These are phyloP conservation scores for Biscogniauxia mediterranea DNA, from an alignment of 2,329 filamentous ascomycete genomes.

Conservation along the genomic window DNA sequence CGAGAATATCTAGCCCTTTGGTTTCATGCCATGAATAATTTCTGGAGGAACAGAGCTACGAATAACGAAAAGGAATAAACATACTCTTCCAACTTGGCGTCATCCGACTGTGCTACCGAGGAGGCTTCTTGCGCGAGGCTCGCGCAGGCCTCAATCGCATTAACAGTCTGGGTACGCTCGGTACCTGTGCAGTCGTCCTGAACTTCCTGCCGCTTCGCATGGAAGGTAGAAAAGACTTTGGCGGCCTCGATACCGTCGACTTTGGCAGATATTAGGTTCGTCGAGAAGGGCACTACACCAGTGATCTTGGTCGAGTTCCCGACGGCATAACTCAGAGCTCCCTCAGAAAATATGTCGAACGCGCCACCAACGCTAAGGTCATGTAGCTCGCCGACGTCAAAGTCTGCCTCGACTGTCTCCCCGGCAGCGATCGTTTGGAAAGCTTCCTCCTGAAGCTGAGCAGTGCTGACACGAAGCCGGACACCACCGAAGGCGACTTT, in stretches of 20 bases:
- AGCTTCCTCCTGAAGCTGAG: slow-evolving; percentile 7
- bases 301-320: background rate
- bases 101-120: background rate
- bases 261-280: background rate
- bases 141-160: background rate
- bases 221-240: background rate
- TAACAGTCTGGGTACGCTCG: background rate
- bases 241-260: slow-evolving; percentile 2
- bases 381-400: slow-evolving; percentile 11
- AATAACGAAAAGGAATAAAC: background rate
- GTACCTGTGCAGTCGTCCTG: slow-evolving; percentile 6
- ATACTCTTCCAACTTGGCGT: slow-evolving; percentile 46
- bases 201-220: slow-evolving; percentile 1
- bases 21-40: background rate
- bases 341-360: slow-evolving; percentile 7
- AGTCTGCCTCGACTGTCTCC: slow-evolving; percentile 5
- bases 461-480: slow-evolving; percentile 7
- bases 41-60: background rate
- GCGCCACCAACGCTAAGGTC: slow-evolving; percentile 11
- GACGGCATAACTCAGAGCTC: slow-evolving; percentile 1
- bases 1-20: background rate
- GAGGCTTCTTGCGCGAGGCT: background rate
- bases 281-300: background rate
- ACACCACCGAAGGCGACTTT: slow-evolving; percentile 12
- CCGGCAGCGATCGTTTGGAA: slow-evolving; percentile 11